Percentiles rank a stretch among this genome's conserved stretches.
These are phyloP conservation scores for Candida hispaniensis DNA, from an alignment of 805 yeast genomes.

Conservation along the genomic window DNA sequence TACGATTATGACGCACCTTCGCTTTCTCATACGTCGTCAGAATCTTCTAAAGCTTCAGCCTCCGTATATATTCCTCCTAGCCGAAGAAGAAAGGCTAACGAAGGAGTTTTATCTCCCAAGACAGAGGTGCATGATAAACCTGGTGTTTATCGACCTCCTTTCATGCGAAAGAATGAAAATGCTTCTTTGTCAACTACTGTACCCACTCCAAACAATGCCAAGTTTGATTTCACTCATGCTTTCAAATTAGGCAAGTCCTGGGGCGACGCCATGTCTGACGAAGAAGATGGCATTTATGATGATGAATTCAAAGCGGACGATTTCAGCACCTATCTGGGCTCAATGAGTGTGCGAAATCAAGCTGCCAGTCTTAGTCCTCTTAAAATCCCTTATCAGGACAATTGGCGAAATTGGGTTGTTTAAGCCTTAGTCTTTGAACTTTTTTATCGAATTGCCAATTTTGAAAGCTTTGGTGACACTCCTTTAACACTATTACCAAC, in stretches of 20 bases:
- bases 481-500: no score
- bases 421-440: no score
- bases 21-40: conserved; percentile 13
- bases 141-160: conserved; percentile 10
- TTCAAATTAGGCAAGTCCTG: conserved; percentile 26
- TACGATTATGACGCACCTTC: conserved; percentile 14
- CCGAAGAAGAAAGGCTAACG: conserved; percentile 16
- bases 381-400: conserved; percentile 12
- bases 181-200: conserved; percentile 10
- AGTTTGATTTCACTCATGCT: conserved; percentile 18
- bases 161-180: conserved; percentile 8
- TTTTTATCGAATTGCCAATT: no score
- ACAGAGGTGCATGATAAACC: conserved; percentile 10
- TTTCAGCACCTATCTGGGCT: conserved; percentile 13
- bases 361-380: conserved; percentile 7
- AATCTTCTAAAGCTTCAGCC: conserved; percentile 15
- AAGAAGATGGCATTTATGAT: conserved; percentile 23
- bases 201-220: conserved; percentile 16
- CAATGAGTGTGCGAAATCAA: conserved; percentile 4
- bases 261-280: conserved; percentile 25
- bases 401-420: conserved; percentile 15
- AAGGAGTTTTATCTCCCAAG: conserved; percentile 20
- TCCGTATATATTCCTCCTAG: conserved; percentile 12
- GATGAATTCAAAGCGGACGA: conserved; percentile 10
- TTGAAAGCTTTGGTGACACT: no score